A percentile compares a stretch with the other conserved stretches of the same genome.
These are phyloP conservation scores for Backusella tuberculispora DNA, from an alignment of 192 early-diverging fungal genomes.

Conservation along the genomic window DNA sequence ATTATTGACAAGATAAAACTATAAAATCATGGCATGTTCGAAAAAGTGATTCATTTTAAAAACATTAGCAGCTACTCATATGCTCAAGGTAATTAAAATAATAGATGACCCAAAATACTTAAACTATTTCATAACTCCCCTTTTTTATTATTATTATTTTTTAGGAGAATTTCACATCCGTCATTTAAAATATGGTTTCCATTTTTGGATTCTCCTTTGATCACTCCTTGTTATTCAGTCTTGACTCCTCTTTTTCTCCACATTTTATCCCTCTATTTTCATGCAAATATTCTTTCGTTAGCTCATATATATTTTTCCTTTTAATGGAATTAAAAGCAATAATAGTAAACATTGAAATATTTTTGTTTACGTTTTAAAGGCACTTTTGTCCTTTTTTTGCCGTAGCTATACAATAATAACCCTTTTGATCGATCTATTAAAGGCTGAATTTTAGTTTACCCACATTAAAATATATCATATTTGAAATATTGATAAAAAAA, in stretches of 20 bases:
- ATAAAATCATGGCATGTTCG: not conserved
- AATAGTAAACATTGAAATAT: not conserved
- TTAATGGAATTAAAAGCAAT: not conserved
- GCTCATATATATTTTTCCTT: not conserved
- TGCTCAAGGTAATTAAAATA: not conserved
- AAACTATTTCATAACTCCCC: conserved; percentile 1
- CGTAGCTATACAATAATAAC: not conserved
- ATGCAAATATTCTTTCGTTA: not conserved
- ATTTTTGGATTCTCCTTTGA: conserved; percentile 8
- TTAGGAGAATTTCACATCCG: conserved; percentile 10
- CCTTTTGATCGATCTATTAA: not conserved
- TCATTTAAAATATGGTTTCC: conserved; percentile 15
- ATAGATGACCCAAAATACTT: conserved; percentile 5
- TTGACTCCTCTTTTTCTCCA: conserved; percentile 1
- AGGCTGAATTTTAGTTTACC: not conserved
- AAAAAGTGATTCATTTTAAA: no score
- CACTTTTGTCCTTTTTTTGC: not conserved
- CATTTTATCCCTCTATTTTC: conserved; percentile 13
- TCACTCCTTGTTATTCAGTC: conserved; percentile 12
- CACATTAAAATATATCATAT: not conserved
- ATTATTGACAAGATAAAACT: not conserved
- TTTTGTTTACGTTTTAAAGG: not conserved
- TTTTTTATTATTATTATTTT: not conserved
- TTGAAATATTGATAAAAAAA: not conserved
- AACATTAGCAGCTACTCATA: not conserved